Percentiles rank a stretch among this genome's conserved stretches.
Conservation (phyloP, 768 basidiomycete species). For the Lentinus tigrinus region DNA sequence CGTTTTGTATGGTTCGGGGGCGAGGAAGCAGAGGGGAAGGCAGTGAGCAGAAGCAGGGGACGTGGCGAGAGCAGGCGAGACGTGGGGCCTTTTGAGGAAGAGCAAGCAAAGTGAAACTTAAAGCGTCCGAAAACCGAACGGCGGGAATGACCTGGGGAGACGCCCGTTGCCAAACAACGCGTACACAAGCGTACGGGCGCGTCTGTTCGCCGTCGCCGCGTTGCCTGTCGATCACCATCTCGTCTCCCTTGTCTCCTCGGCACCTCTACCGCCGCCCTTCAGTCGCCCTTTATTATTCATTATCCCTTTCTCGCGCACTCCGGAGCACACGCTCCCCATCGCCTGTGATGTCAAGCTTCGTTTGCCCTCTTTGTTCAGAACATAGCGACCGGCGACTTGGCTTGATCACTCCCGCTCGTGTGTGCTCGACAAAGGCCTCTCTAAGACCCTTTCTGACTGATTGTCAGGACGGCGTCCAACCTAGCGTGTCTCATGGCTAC, state of each 20-base stretch:
- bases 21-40: neutral
- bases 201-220: conserved; percentile 1
- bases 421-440: too few species aligned
- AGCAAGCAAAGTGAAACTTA: neutral
- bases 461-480: neutral
- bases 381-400: too few species aligned
- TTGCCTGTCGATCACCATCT: neutral
- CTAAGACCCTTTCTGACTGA: too few species aligned
- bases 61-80: neutral
- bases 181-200: neutral
- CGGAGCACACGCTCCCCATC: neutral
- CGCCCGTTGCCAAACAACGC: conserved; percentile 20
- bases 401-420: too few species aligned
- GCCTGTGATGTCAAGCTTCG: too few species aligned
- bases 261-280: neutral
- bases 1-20: neutral
- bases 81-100: neutral
- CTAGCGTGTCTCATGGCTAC: neutral
- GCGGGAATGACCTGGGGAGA: neutral
- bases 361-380: too few species aligned
- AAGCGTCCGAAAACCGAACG: conserved; percentile 9
- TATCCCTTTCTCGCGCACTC: neutral
- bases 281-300: neutral
- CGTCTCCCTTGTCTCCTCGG: neutral
- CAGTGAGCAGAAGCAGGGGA: neutral